A percentile compares a stretch with the other conserved stretches of the same genome.
Conservation (phyloP, 176 grass and related monocot genomes). For the Miscanthus lutarioriparius region DNA sequence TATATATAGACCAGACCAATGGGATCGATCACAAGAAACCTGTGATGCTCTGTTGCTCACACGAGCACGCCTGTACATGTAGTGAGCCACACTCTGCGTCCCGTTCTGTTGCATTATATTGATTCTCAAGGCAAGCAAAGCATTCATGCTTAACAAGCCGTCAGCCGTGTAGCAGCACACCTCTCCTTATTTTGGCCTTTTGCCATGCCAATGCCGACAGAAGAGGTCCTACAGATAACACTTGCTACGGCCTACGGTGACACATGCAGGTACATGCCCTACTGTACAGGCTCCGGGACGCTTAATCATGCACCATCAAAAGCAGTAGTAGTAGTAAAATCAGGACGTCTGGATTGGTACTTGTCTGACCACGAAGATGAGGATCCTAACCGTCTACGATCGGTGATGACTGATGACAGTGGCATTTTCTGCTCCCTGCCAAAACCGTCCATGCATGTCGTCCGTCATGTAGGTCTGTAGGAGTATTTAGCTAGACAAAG, state of each 20-base stretch:
- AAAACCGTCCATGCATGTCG: too few relatives aligned
- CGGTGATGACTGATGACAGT: background rate
- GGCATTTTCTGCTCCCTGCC: background rate
- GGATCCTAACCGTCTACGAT: background rate
- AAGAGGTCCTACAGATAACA: background rate
- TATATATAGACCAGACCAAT: background rate
- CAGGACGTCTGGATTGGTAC: background rate
- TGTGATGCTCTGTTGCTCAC: background rate
- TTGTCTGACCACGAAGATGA: background rate
- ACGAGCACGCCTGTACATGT: too few relatives aligned
- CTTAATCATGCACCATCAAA: too few relatives aligned
- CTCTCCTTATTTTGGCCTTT: background rate
- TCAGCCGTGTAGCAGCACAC: background rate
- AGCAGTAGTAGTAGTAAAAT: too few relatives aligned
- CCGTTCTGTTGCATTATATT: too few relatives aligned
- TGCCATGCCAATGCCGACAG: background rate
- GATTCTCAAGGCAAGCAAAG: background rate
- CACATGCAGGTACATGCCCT: background rate
- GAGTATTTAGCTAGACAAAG: background rate
- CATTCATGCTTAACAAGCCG: too few relatives aligned
- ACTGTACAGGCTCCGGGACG: too few relatives aligned
- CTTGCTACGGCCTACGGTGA: background rate
- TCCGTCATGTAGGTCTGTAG: too few relatives aligned
- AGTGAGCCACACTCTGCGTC: too few relatives aligned
- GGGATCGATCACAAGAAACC: background rate